These are phyloP conservation scores for Globisporangium paddicum DNA, from an alignment of 352 stramenopile genomes.

Conservation along the genomic window DNA sequence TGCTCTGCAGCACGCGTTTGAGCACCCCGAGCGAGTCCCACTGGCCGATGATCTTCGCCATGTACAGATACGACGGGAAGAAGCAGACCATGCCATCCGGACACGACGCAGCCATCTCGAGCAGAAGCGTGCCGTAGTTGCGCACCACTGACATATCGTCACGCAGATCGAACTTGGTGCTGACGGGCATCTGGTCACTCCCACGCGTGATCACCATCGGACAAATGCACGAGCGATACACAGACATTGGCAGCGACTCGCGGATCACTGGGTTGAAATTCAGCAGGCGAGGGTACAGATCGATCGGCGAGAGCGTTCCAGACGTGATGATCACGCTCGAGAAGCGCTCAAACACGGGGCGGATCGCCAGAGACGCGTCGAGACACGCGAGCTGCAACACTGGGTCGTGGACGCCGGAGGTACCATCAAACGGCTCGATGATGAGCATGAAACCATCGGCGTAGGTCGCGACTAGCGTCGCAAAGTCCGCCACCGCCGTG, in stretches of 20 bases:
- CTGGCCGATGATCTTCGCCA: constrained; percentile 98
- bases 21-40: constrained; percentile 93
- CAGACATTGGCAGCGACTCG: constrained; percentile 97
- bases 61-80: constrained; percentile 99
- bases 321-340: constrained; percentile 88
- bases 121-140: constrained; percentile 95
- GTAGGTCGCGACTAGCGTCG: constrained; percentile 96
- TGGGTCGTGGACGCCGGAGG: constrained; percentile 68
- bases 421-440: constrained; percentile 92
- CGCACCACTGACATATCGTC: constrained; percentile 91
- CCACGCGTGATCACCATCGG: constrained; percentile 97
- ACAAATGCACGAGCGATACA: constrained; percentile 97
- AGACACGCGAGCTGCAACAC: constrained; percentile 95
- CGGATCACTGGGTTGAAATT: constrained; percentile 97
- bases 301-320: constrained; percentile 97
- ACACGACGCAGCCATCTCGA: constrained; percentile 92
- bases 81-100: constrained; percentile 99
- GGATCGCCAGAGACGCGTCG: constrained; percentile 97
- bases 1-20: constrained; percentile 93
- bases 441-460: constrained; percentile 98
- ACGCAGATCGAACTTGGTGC: constrained; percentile 91
- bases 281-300: constrained; percentile 98
- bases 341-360: constrained; percentile 96
- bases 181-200: constrained; percentile 96
- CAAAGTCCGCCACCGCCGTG: constrained; percentile 96